phyloP scores from a whole-genome alignment of 495 filamentous ascomycete species.

The Penicillium lagena region DNA sequence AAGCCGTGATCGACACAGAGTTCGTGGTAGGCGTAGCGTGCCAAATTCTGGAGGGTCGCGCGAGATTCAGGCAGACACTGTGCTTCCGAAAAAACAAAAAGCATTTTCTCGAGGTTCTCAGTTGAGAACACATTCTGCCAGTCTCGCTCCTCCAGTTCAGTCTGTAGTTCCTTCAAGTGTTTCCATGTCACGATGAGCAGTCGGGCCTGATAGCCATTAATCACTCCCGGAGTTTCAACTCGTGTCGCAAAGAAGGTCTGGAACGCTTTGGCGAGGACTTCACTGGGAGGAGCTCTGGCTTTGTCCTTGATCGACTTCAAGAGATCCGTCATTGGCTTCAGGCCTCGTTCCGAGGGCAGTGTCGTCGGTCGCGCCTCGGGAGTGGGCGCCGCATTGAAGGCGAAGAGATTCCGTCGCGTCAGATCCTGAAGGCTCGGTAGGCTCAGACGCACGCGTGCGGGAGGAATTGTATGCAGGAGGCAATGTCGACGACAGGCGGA shows the following conservation, averaged over 20 bases:
- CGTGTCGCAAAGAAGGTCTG: constrained; percentile 56
- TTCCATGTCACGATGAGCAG: constrained; percentile 50
- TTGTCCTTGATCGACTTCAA: constrained; percentile 26
- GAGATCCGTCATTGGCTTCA: constrained; percentile 39
- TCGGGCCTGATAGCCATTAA: constrained; percentile 62
- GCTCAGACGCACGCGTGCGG: constrained; percentile 15
- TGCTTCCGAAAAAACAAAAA: constrained; percentile 32
- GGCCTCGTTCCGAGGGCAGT: constrained; percentile 32
- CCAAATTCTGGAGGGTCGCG: constrained; percentile 39
- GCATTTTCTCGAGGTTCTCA: constrained; percentile 43
- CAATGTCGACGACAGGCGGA: constrained; percentile 30
- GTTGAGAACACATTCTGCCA: constrained; percentile 38
- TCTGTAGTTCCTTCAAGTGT: constrained; percentile 42
- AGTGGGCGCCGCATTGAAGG: constrained; percentile 19
- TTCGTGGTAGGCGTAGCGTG: constrained; percentile 50
- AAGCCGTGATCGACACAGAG: constrained; percentile 36
- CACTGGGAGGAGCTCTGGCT: constrained; percentile 48
- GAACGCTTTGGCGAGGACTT: constrained; percentile 58
- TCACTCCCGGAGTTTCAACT: constrained; percentile 30
- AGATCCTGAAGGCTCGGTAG: constrained; percentile 12
- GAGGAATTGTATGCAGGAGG: constrained; percentile 27
- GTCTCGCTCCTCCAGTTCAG: constrained; percentile 27
- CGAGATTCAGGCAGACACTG: constrained; percentile 29
- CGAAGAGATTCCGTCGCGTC: constrained; percentile 29
- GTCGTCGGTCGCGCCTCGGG: constrained; percentile 17